Evolutionary conservation across 176 grass and related monocot species (phyloP).

Genomic region (Oryza nivara): DNA sequence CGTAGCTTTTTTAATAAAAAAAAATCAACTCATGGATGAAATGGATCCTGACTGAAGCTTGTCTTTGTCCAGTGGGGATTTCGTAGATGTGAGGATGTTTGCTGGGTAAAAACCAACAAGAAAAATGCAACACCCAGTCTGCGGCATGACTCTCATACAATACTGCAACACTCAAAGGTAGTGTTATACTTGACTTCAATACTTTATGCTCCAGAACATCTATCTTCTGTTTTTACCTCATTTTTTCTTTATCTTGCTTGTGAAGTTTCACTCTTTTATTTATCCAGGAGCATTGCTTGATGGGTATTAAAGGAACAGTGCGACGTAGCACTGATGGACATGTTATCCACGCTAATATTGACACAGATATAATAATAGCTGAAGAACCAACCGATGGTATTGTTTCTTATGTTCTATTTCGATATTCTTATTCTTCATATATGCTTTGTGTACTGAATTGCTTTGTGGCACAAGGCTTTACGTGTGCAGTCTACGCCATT

Average conservation of each 20-base stretch:
- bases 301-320: conserved; percentile 99
- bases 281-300: conserved; percentile 94
- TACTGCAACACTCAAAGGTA: conserved; percentile 95
- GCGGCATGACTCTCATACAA: conserved; percentile 86
- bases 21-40: conserved; percentile 40
- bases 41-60: conserved; percentile 20
- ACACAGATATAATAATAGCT: conserved; percentile 97
- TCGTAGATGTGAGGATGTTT: conserved; percentile 95
- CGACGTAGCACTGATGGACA: conserved; percentile 97
- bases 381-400: conserved; percentile 92
- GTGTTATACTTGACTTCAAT: conserved; percentile 6
- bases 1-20: conserved; percentile 23
- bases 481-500: background rate
- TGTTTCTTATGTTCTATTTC: conserved; percentile 3
- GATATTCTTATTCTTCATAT: background rate
- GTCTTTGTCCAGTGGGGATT: conserved; percentile 85
- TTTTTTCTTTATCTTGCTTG: background rate
- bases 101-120: conserved; percentile 98
- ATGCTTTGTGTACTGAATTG: background rate
- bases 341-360: conserved; percentile 98
- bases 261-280: conserved; percentile 44
- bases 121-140: conserved; percentile 84
- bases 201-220: conserved; percentile 20
- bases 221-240: background rate
- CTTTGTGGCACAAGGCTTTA: no score